Base-by-base conservation (phyloP, 257 asterid genomes). In the Linderniella brevidens region DNA sequence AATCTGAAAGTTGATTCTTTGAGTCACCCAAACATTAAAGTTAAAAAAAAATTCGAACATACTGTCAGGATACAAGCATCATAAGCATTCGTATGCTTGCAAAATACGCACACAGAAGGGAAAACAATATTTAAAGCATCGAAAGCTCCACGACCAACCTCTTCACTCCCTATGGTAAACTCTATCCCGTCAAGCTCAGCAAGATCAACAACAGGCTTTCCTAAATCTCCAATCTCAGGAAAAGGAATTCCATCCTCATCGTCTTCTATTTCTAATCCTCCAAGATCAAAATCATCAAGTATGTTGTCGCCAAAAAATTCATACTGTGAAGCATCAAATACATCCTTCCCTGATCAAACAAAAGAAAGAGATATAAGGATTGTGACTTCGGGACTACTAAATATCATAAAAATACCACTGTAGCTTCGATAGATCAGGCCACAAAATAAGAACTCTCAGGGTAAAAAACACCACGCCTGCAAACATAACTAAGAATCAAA, bases 251-350 rank as follows among this genome's bases (percentile, higher is more conserved):
- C 75, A 49, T 73, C 87, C 44, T 75, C 95, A 39, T 76, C 98
- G 35, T 85, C 92, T 53, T 84, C 99, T 62, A 84, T 87, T 53
- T 84, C 99, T 62, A 84, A 76, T 41, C 93, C 96, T 14, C 99
- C 99, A 13, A 90, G 76, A 57, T 81, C 96, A 55, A 90, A 93
- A 25, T 81, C 94, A 57, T 81, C 92, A 59, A 84, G 86, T 17
- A 46, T 65, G 39, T 85, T 85, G 9, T 67, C 73, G 36, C 96
- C 94, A 53, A 90, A 90, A 68, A 90, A 90, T 11, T 72, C 96
- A 68, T 84, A 88, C 59, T 88, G 98, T 35, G 98, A 80, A 35
- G 98, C 96, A 51, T 88, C 95, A 58, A 90, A 90, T 57, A 71
- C 54, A 17, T 75, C 64, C 44, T 40, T 53, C 49, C 73, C 95